Conservation (phyloP, 2,329 filamentous ascomycete species). For the Pseudocercospora fuligena region DNA sequence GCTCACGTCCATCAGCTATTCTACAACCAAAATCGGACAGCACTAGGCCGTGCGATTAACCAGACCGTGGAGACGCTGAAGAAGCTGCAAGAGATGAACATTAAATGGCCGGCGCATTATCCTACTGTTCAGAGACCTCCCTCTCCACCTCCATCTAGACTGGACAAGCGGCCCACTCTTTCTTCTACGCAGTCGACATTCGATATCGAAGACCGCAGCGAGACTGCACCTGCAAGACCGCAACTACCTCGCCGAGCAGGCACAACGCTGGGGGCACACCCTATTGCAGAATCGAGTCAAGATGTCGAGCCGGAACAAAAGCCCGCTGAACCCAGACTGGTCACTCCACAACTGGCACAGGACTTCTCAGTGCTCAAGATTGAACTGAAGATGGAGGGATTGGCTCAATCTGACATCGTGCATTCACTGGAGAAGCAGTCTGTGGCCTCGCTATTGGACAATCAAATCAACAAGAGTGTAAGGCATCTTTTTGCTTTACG, state of each 20-base stretch:
- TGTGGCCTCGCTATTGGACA: slow-evolving; percentile 86
- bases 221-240: slow-evolving; percentile 52
- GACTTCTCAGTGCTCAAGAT: slow-evolving; percentile 96
- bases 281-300: slow-evolving; percentile 62
- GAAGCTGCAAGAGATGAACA: slow-evolving; percentile 84
- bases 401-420: slow-evolving; percentile 88
- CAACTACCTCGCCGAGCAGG: slow-evolving; percentile 68
- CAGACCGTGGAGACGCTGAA: slow-evolving; percentile 83
- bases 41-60: slow-evolving; percentile 85
- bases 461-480: slow-evolving; percentile 91
- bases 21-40: slow-evolving; percentile 90
- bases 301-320: slow-evolving; percentile 65
- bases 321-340: slow-evolving; percentile 75
- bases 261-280: slow-evolving; percentile 68
- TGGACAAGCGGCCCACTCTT: slow-evolving; percentile 65
- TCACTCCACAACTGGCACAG: slow-evolving; percentile 90
- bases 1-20: slow-evolving; percentile 90
- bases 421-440: slow-evolving; percentile 93
- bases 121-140: slow-evolving; percentile 76
- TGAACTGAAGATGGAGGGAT: slow-evolving; percentile 84
- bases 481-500: slow-evolving; percentile 84
- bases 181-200: slow-evolving; percentile 67
- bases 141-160: slow-evolving; percentile 45
- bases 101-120: slow-evolving; percentile 92
- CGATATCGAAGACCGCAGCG: slow-evolving; percentile 50